Conservation (phyloP, 352 stramenopile species). For the Phytopythium kandeliae region DNA sequence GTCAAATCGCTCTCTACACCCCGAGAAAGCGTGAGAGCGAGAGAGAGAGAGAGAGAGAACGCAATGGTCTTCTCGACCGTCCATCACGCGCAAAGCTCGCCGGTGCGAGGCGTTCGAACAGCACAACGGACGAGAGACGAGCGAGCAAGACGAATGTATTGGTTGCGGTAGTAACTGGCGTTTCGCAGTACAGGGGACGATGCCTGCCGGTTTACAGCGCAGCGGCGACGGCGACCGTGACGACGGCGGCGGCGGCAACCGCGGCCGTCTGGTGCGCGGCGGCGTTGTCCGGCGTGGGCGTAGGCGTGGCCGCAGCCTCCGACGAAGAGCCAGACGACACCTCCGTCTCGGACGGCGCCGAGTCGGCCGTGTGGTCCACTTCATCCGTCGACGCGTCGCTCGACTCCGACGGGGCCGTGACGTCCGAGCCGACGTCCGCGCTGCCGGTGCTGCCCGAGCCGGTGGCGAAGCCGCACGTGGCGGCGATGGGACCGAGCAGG, state of each 20-base stretch:
- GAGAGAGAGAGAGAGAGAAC: too few species aligned
- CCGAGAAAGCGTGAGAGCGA: too few species aligned
- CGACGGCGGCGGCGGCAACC: background rate
- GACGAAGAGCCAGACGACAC: background rate
- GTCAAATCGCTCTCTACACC: too few species aligned
- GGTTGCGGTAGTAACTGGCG: too few species aligned
- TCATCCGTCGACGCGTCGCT: background rate
- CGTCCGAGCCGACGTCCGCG: slow-evolving; percentile 1
- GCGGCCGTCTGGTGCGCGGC: background rate
- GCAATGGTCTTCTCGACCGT: background rate
- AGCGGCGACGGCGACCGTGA: slow-evolving; percentile 5
- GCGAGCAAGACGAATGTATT: background rate
- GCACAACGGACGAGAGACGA: background rate
- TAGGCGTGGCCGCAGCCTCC: background rate
- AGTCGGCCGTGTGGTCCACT: background rate
- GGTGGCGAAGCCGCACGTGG: slow-evolving; percentile 2
- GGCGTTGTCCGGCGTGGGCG: slow-evolving; percentile 1
- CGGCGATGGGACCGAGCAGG: slow-evolving; percentile 12
- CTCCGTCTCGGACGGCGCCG: background rate
- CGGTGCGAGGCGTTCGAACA: background rate
- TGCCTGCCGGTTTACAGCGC: slow-evolving; percentile 6
- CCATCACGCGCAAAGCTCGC: background rate
- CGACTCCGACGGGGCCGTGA: background rate
- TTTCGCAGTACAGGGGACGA: too few species aligned
- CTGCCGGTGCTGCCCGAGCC: slow-evolving; percentile 1